Evolutionary conservation across 768 basidiomycete genomes (phyloP).

Genomic region (Cantharellus cinnabarinus): DNA sequence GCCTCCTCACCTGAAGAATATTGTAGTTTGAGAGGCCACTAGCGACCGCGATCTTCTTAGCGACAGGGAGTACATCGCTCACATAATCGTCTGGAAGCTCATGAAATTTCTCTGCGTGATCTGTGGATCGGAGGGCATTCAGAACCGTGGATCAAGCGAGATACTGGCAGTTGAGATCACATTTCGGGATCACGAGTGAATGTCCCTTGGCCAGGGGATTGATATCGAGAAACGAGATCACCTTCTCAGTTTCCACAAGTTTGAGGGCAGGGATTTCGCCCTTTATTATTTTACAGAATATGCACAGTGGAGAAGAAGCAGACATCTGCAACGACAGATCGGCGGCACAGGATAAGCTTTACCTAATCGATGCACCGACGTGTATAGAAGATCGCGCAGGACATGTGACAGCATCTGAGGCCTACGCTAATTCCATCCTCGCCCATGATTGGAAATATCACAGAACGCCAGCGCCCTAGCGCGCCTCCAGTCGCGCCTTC

Average conservation of each 20-base stretch:
- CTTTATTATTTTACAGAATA: conserved; percentile 94
- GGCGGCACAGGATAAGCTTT: too few relatives aligned
- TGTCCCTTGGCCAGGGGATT: conserved; percentile 81
- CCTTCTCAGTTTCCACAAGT: conserved; percentile 51
- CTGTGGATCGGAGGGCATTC: conserved; percentile 10
- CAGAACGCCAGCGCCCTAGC: conserved; percentile 21
- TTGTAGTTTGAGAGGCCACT: conserved; percentile 22
- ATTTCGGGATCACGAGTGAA: conserved; percentile 82
- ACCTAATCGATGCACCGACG: too few relatives aligned
- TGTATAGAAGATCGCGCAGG: too few relatives aligned
- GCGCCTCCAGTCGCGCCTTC: conserved; percentile 13
- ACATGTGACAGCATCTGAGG: too few relatives aligned
- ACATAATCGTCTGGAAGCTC: conserved; percentile 24
- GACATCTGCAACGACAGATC: too few relatives aligned
- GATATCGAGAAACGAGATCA: conserved; percentile 85
- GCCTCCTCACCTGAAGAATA: conserved; percentile 18
- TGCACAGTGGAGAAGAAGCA: conserved; percentile 22
- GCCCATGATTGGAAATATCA: conserved; percentile 25
- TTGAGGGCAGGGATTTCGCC: conserved; percentile 77
- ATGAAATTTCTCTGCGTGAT: conserved; percentile 24
- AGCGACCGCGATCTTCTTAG: conserved; percentile 20
- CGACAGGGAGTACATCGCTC: conserved; percentile 20
- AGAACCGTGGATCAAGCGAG: not conserved
- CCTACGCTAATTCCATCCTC: too few relatives aligned
- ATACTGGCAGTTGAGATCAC: conserved; percentile 22